Conservation (phyloP, 2,329 filamentous ascomycete genomes). For the Hymenoscyphus albidus region DNA sequence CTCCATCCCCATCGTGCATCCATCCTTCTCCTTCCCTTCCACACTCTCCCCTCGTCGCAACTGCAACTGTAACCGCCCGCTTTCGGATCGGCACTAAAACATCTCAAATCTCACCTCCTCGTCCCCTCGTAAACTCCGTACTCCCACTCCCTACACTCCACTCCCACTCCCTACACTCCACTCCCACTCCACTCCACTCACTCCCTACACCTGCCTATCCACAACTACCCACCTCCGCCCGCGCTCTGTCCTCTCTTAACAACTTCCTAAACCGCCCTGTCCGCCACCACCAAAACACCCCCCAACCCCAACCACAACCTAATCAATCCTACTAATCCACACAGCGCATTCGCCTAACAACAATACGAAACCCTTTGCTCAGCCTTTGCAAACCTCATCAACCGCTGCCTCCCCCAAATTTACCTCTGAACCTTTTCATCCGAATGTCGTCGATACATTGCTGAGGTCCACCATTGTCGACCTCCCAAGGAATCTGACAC, state of each 20-base stretch:
- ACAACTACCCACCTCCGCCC: not conserved
- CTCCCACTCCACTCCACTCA: not conserved
- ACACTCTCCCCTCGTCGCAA: too few species aligned
- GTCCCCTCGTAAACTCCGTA: too few species aligned
- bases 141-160: too few species aligned
- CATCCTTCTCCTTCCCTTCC: not conserved
- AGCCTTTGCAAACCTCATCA: not conserved
- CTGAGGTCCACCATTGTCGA: constrained; percentile 4
- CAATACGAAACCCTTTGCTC: not conserved
- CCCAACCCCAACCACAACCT: not conserved
- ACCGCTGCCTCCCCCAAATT: not conserved
- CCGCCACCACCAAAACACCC: not conserved
- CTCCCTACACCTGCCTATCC: not conserved
- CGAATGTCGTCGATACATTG: constrained; percentile 9
- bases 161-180: too few species aligned
- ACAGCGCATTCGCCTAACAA: not conserved
- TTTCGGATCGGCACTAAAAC: constrained; percentile 2
- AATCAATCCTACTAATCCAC: not conserved
- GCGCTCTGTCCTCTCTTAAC: not conserved
- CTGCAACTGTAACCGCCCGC: not conserved
- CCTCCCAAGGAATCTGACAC: not conserved
- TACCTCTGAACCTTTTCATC: not conserved
- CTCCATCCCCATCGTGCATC: not conserved
- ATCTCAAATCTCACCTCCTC: not conserved
- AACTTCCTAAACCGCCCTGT: not conserved